Evolutionary conservation across 805 yeast genomes (phyloP).

Genomic region (Wickerhamomyces chambardii): DNA sequence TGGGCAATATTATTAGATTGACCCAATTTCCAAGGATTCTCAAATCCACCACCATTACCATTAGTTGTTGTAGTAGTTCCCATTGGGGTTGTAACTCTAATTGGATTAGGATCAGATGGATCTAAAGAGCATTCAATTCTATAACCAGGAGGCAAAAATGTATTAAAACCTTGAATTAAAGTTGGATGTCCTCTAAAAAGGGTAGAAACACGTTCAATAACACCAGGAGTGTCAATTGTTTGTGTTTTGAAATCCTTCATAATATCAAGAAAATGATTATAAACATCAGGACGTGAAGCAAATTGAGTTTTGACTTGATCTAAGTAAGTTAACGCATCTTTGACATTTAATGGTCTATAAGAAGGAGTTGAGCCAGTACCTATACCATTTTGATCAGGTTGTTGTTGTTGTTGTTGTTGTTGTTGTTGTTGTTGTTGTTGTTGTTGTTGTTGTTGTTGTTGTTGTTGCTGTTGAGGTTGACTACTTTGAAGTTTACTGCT

Average conservation of each 20-base stretch:
- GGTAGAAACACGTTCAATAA: slow-evolving; percentile 88
- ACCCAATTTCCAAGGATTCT: slow-evolving; percentile 6
- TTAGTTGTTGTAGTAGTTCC: slow-evolving; percentile 61
- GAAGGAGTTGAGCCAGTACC: slow-evolving; percentile 12
- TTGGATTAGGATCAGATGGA: slow-evolving; percentile 86
- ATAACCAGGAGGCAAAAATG: slow-evolving; percentile 96
- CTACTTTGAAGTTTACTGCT: not conserved
- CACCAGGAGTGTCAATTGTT: slow-evolving; percentile 96
- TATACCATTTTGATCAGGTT: slow-evolving; percentile 7
- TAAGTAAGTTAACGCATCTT: slow-evolving; percentile 90
- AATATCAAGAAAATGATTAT: slow-evolving; percentile 91
- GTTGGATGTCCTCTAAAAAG: slow-evolving; percentile 90
- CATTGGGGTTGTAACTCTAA: slow-evolving; percentile 90
- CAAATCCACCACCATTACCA: slow-evolving; percentile 1
- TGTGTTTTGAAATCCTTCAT: slow-evolving; percentile 99
- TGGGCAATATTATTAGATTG: no score
- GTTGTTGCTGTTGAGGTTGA: slow-evolving; percentile 6
- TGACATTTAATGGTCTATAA: slow-evolving; percentile 84
- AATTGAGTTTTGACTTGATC: slow-evolving; percentile 95
- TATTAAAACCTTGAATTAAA: slow-evolving; percentile 93
- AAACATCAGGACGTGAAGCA: slow-evolving; percentile 87
- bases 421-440: slow-evolving; percentile 10
- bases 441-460: slow-evolving; percentile 3
- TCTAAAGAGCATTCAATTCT: slow-evolving; percentile 84
- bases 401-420: slow-evolving; percentile 16